Conservation (phyloP, 2,329 filamentous ascomycete species). For the Botryosphaeria agaves region DNA sequence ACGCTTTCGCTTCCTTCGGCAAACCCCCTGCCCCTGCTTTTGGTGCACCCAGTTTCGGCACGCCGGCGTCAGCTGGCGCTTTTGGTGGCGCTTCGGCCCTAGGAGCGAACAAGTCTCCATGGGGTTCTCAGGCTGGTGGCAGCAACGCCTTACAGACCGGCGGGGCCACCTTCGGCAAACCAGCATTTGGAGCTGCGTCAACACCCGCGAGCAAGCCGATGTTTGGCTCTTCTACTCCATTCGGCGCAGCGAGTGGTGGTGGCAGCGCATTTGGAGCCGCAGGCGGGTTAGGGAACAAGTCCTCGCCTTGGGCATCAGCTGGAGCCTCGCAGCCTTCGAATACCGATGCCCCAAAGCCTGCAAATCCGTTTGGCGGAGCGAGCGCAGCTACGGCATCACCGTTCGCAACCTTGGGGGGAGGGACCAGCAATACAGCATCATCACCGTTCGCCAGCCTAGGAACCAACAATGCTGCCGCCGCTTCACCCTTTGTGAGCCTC, state of each 20-base stretch:
- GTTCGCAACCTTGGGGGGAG: conserved; percentile 13
- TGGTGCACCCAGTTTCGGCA: conserved; percentile 8
- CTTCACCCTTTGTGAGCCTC: conserved; percentile 1
- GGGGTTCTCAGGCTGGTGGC: conserved; percentile 8
- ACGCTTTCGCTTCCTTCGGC: conserved; percentile 14
- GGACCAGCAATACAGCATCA: conserved; percentile 3
- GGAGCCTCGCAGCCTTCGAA: not conserved
- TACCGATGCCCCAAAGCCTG: conserved; percentile 3
- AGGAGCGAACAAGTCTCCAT: conserved; percentile 11
- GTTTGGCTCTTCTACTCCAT: conserved; percentile 7
- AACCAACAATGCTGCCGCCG: conserved; percentile 2
- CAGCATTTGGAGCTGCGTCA: conserved; percentile 8
- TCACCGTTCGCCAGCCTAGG: conserved; percentile 6
- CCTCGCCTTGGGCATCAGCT: conserved; percentile 6
- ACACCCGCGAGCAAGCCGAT: conserved; percentile 3
- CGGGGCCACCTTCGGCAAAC: conserved; percentile 6
- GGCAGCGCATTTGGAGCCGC: conserved; percentile 7
- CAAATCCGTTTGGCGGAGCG: conserved; percentile 6
- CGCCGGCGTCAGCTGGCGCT: conserved; percentile 1
- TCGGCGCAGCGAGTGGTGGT: conserved; percentile 4
- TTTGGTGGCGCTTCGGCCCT: conserved; percentile 12
- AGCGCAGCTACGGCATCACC: conserved; percentile 9
- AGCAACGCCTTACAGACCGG: conserved; percentile 2
- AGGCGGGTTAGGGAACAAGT: conserved; percentile 5
- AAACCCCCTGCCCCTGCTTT: conserved; percentile 7